Evolutionary conservation across 179 eudicot species (phyloP).

Genomic region (Corrigiola litoralis): DNA sequence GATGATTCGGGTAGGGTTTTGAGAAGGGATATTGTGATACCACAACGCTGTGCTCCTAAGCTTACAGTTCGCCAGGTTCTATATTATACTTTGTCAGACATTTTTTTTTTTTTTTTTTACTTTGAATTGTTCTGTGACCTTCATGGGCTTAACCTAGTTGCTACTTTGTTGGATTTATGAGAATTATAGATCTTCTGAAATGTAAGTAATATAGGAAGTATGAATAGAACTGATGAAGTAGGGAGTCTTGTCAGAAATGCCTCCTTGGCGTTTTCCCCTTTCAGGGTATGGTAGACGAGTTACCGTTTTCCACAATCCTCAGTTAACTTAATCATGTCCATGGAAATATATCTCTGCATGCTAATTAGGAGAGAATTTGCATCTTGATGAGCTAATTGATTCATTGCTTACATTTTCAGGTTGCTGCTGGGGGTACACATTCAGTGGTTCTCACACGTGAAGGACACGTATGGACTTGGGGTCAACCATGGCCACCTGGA

Average conservation of each 20-base stretch:
- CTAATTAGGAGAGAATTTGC: background rate
- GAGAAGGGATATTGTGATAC: conserved; percentile 84
- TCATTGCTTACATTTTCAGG: conserved; percentile 35
- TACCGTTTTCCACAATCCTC: background rate
- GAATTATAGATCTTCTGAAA: background rate
- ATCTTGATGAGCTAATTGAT: conserved; percentile 1
- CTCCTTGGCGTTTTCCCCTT: background rate
- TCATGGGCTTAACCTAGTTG: background rate
- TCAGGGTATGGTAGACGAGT: background rate
- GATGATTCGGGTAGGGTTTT: conserved; percentile 68
- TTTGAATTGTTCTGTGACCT: conserved; percentile 38
- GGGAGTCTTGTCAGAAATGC: background rate
- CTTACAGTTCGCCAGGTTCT: conserved; percentile 84
- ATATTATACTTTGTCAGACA: background rate
- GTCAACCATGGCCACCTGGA: conserved; percentile 99
- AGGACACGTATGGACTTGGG: conserved; percentile 99
- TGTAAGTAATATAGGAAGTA: background rate
- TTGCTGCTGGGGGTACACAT: conserved; percentile 99
- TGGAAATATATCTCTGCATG: background rate
- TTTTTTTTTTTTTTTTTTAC: background rate
- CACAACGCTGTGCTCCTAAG: conserved; percentile 87
- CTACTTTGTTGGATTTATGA: background rate
- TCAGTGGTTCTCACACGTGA: conserved; percentile 93
- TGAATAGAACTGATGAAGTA: background rate
- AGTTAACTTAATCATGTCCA: background rate